phyloP scores from a whole-genome alignment of 106 monocot genomes.

The Dendrobium catenatum region DNA sequence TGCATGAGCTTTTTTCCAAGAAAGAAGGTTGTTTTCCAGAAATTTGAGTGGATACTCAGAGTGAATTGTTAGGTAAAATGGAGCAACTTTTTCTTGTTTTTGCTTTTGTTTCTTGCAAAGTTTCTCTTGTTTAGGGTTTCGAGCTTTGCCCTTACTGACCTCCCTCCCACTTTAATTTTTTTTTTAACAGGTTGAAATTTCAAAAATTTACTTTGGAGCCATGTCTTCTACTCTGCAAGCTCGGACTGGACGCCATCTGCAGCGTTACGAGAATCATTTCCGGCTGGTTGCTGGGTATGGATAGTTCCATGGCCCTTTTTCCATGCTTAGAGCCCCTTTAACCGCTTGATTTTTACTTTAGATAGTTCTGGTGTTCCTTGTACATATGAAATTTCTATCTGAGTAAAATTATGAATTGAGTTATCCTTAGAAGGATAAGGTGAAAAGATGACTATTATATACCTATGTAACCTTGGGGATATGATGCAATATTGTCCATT shows the following conservation, averaged over 20 bases:
- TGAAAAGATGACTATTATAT: too few relatives aligned
- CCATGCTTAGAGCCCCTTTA: background rate
- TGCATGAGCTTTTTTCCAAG: background rate
- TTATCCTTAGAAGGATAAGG: too few relatives aligned
- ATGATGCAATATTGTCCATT: too few relatives aligned
- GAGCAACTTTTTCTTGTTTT: background rate
- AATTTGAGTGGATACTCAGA: background rate
- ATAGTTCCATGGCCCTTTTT: background rate
- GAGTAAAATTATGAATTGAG: too few relatives aligned
- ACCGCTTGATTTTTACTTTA: too few relatives aligned
- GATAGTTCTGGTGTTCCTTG: background rate
- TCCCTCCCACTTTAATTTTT: background rate
- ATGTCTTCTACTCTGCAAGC: conserved; percentile 12
- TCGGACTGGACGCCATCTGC: conserved; percentile 14
- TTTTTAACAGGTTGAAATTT: background rate
- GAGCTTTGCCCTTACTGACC: background rate
- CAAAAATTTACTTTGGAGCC: background rate
- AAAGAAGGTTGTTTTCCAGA: background rate
- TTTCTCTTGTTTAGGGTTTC: background rate
- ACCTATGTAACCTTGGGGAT: too few relatives aligned
- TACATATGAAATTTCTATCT: background rate
- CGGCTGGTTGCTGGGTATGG: conserved; percentile 21
- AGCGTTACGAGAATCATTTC: conserved; percentile 14
- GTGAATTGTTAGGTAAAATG: background rate
- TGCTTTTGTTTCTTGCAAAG: background rate